phyloP scores from a whole-genome alignment of 1,139 yeast genomes.

The Taphrina sp. region DNA sequence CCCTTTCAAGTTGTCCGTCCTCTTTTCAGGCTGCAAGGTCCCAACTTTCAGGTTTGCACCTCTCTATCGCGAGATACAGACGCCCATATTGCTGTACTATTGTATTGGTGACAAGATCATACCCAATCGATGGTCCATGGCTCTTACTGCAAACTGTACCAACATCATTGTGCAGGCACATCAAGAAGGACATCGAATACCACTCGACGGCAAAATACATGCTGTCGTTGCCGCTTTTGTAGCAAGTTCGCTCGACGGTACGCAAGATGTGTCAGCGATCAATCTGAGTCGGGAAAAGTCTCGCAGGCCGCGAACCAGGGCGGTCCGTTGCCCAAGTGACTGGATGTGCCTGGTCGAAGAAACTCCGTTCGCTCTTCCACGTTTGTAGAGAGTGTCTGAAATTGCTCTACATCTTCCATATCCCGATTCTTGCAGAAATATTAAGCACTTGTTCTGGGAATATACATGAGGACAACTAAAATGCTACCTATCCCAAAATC shows the following conservation, averaged over 20 bases:
- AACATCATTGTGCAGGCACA: conserved; percentile 10
- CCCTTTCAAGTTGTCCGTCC: conserved; percentile 64
- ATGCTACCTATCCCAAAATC: no score
- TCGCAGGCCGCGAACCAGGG: conserved; percentile 7
- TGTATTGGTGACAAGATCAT: conserved; percentile 28
- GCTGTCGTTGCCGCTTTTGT: conserved; percentile 9
- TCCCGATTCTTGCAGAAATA: no score
- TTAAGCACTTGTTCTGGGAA: no score
- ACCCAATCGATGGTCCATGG: conserved; percentile 26
- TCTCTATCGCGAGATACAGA: conserved; percentile 50
- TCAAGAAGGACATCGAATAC: conserved; percentile 28
- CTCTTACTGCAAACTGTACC: conserved; percentile 20
- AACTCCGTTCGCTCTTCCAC: conserved; percentile 13
- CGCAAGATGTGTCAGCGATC: neutral
- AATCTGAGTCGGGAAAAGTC: neutral
- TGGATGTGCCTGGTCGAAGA: conserved; percentile 24
- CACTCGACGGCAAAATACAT: conserved; percentile 1
- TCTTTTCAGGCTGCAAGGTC: conserved; percentile 75
- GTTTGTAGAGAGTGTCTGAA: no score
- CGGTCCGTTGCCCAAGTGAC: conserved; percentile 30
- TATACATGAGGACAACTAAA: no score
- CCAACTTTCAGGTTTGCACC: conserved; percentile 55
- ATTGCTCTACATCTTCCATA: no score
- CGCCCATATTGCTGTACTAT: conserved; percentile 56
- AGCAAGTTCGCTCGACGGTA: neutral